Percentiles rank a stretch among this genome's conserved stretches.
Conservation (phyloP, 495 filamentous ascomycete species). For the Saxophila tyrrhenica region DNA sequence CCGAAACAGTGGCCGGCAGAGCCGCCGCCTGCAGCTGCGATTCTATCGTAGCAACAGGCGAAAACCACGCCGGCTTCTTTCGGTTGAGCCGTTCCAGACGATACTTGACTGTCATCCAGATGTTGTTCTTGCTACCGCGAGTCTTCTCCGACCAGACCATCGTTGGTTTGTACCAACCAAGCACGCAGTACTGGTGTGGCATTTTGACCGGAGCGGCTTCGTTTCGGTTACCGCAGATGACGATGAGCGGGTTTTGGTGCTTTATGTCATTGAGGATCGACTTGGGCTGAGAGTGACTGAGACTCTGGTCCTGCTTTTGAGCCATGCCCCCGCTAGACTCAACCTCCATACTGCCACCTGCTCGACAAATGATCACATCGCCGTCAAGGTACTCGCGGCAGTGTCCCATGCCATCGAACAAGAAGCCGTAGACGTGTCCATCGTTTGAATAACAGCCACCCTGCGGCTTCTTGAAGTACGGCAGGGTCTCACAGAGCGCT, state of each 20-base stretch:
- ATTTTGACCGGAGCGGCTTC: constrained; percentile 40
- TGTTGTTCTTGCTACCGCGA: constrained; percentile 25
- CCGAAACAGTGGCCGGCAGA: background rate
- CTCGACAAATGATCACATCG: constrained; percentile 50
- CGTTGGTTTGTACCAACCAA: constrained; percentile 63
- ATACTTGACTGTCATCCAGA: constrained; percentile 37
- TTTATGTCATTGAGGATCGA: constrained; percentile 23
- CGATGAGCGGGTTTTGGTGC: constrained; percentile 26
- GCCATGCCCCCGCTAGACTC: constrained; percentile 17
- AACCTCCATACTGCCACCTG: constrained; percentile 26
- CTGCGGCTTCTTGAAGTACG: constrained; percentile 55
- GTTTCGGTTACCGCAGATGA: constrained; percentile 41
- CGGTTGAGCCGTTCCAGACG: constrained; percentile 63
- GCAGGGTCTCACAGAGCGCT: constrained; percentile 53
- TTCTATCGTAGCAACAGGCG: constrained; percentile 24
- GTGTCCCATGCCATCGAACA: constrained; percentile 47
- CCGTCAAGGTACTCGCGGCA: constrained; percentile 49
- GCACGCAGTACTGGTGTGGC: constrained; percentile 55
- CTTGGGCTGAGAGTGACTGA: constrained; percentile 8
- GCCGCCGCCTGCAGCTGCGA: background rate
- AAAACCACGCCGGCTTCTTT: constrained; percentile 57
- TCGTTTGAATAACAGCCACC: constrained; percentile 43
- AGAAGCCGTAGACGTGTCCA: constrained; percentile 41
- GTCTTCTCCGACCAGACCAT: constrained; percentile 59
- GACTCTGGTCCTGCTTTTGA: constrained; percentile 20